These are phyloP conservation scores for Thoreauomyces humboldtii DNA, from an alignment of 192 early-diverging fungal species.

Conservation along the genomic window DNA sequence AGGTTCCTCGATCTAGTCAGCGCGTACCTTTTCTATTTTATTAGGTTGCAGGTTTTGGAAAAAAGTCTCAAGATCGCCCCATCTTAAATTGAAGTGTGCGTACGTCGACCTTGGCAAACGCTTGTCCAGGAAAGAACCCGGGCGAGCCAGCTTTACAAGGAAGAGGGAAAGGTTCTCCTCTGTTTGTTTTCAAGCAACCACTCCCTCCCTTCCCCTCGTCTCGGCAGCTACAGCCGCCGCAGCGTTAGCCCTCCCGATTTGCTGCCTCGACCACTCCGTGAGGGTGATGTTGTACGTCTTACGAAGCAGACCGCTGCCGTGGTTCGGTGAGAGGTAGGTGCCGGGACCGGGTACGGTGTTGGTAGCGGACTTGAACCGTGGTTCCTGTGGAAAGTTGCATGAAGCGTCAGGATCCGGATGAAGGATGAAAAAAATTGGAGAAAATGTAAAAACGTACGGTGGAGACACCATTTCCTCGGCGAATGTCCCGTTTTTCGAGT, in stretches of 20 bases:
- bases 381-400: constrained; percentile 25
- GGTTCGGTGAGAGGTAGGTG: constrained; percentile 39
- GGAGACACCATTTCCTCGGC: constrained; percentile 26
- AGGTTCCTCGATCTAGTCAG: too few species aligned
- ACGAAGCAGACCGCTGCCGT: constrained; percentile 40
- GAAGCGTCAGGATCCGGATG: background rate
- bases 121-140: too few species aligned
- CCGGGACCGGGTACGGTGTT: constrained; percentile 45
- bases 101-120: too few species aligned
- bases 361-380: constrained; percentile 33
- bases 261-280: constrained; percentile 33
- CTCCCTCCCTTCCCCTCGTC: background rate
- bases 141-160: too few species aligned
- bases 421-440: background rate
- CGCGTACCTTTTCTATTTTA: too few species aligned
- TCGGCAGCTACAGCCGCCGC: background rate
- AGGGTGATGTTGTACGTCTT: constrained; percentile 57
- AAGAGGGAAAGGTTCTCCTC: too few species aligned
- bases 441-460: constrained; percentile 30
- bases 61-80: too few species aligned
- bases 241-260: constrained; percentile 15
- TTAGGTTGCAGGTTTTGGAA: too few species aligned
- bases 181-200: background rate
- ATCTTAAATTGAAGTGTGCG: too few species aligned
- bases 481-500: constrained; percentile 17